Base-by-base conservation (phyloP, 768 basidiomycete species). In the Pleurotus salmoneostramineus region DNA sequence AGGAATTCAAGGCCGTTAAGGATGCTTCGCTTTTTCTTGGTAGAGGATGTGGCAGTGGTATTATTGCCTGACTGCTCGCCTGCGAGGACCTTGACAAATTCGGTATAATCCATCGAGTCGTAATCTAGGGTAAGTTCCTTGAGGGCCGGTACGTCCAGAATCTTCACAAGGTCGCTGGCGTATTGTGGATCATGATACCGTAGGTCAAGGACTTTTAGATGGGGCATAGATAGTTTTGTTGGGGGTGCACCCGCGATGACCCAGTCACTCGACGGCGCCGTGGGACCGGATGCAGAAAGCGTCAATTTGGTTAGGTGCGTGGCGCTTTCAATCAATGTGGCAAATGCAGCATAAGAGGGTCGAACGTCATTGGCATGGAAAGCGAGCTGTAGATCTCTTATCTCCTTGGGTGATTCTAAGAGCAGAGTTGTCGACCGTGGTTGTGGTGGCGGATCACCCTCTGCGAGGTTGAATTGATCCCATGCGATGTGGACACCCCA, bases 401-500 rank as follows among this genome's bases (percentile, higher is more conserved):
- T 70, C 27, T 55, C 37, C 7, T 42, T 43, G 11, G 40, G 17
- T 6, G 36, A 11, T 73, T 76, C 14, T 64, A 60, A 27, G 87
- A 72, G 62, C 82, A 75, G 6, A 68, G 58, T 17, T 35, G 75
- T 65, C 12, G 77, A 72, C 35, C 74, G 71, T 2, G 21, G 21
- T 27, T 17, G 50, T 4, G 31, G n/a, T 17, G 8, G 10, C 5
- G 14, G 3, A 40, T 42, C 14, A 21, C 15, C 17, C 10, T 55
- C 15, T 3, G 15, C 40, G 31, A 55, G 14, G 32, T 21, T 42
- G 10, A 58, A 14, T 12, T 57, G 33, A 33, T 77, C 72, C 89
- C 89, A 91, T 57, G 84, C 78, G 35, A 91, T 68, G 60, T 88
- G 88, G 4, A 89, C 84, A 40, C 87, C 88, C 83, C 85, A 88